These are phyloP conservation scores for Prunus dulcis DNA, from an alignment of 306 rosid species.

Conservation along the genomic window DNA sequence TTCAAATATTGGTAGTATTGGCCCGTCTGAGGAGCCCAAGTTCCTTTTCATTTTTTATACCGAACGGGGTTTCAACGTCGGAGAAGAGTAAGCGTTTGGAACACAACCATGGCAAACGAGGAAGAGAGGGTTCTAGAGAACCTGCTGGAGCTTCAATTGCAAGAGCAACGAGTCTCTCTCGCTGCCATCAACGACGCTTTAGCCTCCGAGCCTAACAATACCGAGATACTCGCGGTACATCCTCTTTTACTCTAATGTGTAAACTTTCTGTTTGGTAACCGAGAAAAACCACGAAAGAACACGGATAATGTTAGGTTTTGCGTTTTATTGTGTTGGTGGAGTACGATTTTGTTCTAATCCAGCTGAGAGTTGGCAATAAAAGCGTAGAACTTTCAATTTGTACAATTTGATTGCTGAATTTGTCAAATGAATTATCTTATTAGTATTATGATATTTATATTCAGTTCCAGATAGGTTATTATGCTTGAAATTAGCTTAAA, in stretches of 20 bases:
- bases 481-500: not conserved
- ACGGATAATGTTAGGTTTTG: not conserved
- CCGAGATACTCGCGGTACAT: constrained; percentile 68
- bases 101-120: constrained; percentile 54
- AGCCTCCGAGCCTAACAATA: constrained; percentile 57
- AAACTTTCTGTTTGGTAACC: constrained; percentile 6
- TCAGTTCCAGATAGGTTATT: not conserved
- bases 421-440: not conserved
- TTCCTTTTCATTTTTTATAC: not conserved
- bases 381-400: not conserved
- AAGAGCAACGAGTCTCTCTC: constrained; percentile 79
- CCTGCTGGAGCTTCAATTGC: constrained; percentile 78
- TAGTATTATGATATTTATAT: not conserved
- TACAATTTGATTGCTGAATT: not conserved
- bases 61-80: not conserved
- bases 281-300: not conserved
- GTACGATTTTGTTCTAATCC: not conserved
- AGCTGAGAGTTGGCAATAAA: not conserved
- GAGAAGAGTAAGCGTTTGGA: not conserved
- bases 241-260: not conserved
- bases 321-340: not conserved
- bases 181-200: constrained; percentile 64
- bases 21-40: not conserved
- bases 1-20: not conserved
- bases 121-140: constrained; percentile 91